Conservation (phyloP, 495 filamentous ascomycete genomes). For the Tuber microsphaerosporum region DNA sequence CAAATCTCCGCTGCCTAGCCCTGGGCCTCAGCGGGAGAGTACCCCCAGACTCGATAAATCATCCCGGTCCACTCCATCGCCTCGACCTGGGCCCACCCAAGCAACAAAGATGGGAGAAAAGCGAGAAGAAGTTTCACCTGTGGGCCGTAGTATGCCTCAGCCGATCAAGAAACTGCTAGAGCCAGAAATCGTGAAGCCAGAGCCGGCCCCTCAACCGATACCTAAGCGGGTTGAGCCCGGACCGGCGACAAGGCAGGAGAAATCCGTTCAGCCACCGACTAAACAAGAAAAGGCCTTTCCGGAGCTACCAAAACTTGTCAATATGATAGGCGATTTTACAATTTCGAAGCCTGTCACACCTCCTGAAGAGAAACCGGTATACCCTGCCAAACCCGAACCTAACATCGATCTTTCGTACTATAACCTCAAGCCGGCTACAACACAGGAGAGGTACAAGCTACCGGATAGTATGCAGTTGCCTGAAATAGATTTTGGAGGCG, state of each 20-base stretch:
- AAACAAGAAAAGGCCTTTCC: background rate
- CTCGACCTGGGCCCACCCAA: background rate
- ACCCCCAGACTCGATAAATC: background rate
- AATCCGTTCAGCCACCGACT: background rate
- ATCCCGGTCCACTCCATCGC: background rate
- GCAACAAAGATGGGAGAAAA: background rate
- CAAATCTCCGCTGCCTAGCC: background rate
- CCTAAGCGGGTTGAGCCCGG: background rate
- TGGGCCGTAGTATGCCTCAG: background rate
- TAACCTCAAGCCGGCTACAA: background rate
- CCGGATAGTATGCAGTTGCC: background rate
- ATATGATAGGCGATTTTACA: background rate
- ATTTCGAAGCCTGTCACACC: background rate
- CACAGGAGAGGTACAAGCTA: background rate
- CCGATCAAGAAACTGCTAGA: background rate
- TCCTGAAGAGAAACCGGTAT: background rate
- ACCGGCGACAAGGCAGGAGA: background rate
- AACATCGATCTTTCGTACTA: background rate
- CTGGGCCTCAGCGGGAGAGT: background rate
- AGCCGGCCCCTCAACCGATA: background rate
- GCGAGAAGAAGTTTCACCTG: background rate
- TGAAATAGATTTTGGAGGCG: background rate
- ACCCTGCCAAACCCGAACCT: background rate
- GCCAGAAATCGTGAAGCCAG: background rate
- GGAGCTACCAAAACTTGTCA: background rate